Evolutionary conservation across 2,329 filamentous ascomycete genomes (phyloP), one percentile per base, ranked within the genome.

Genomic region (Neofusicoccum kwambonambiense): DNA sequence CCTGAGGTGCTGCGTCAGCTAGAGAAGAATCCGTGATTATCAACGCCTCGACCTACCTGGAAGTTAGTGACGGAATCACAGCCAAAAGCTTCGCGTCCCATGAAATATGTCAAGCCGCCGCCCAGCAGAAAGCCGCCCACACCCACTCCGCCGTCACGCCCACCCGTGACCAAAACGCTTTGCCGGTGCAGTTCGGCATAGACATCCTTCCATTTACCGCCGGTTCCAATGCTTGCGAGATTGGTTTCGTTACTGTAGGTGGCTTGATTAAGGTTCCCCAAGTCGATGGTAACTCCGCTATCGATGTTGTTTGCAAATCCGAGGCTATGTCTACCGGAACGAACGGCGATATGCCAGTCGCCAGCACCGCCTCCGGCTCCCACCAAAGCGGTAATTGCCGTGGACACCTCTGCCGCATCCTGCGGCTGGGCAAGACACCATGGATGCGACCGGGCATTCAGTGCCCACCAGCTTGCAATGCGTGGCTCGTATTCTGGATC

Each of bases 201-300:
- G 4, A 74, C 67, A 44, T 70, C 67, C 2, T 66, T 67, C 70
- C 71, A 75, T 58, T 68, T 66, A 39, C 72, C 71, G 12, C 72
- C 72, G 6, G 70, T 64, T 1, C 69, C 67, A 17, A 75, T 65
- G 34, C 54, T 67, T 11, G 70, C 70, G 11, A 62, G 65, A n/a
- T 67, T 67, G 31, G 69, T 64, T 37, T 72, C 69, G 3, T 15
- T 47, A n/a, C 67, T 68, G 6, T 74, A 61, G 6, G 61, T 67
- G 7, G 74, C 68, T n/a, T 68, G 52, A 37, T 71, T 69, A 54
- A 75, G 44, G 35, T 64, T 68, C 13, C 70, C 69, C 45, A 73
- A 45, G 61, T 75, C 72, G 27, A 75, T 68, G 2, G 71, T 73
- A 4, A 74, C 70, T 41, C 70, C 71, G n/a, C 66, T 67, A 4